phyloP scores from a whole-genome alignment of 257 asterid species.

The Lycium barbarum region DNA sequence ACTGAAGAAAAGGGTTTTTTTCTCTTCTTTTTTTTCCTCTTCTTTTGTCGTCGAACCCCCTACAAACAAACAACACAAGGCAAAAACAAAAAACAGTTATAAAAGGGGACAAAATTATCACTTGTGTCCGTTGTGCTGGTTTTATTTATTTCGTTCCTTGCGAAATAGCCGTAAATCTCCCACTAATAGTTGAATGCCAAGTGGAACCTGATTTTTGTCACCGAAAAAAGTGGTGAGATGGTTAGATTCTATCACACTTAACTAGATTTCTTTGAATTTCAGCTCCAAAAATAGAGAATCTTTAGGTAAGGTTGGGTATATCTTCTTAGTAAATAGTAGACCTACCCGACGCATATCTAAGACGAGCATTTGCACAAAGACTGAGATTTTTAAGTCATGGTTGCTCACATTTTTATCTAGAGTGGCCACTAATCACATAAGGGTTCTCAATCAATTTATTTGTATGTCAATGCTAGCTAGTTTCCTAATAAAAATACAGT shows the following conservation, averaged over 20 bases:
- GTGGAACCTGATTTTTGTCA: not conserved
- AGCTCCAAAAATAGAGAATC: not conserved
- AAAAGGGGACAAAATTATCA: not conserved
- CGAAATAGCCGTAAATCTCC: slow-evolving; percentile 30
- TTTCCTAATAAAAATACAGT: not conserved
- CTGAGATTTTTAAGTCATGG: no score
- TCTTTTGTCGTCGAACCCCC: not conserved
- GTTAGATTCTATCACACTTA: not conserved
- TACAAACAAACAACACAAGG: not conserved
- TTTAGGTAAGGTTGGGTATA: no score
- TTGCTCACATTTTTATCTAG: not conserved
- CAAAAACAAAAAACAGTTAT: not conserved
- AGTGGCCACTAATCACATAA: not conserved
- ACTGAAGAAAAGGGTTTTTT: no score
- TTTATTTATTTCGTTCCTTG: slow-evolving; percentile 21
- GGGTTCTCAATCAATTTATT: not conserved
- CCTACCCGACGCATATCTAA: not conserved
- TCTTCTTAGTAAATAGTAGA: no score
- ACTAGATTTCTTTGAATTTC: not conserved
- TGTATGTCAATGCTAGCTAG: not conserved
- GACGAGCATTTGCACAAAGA: no score
- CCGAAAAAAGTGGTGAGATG: not conserved
- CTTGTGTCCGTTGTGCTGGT: slow-evolving; percentile 21
- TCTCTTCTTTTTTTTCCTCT: not conserved
- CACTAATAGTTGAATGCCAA: not conserved